Percentiles rank a stretch among this genome's conserved stretches.
Conservation (phyloP, 169 alveolate species). For the Amoebophrya sp. region DNA sequence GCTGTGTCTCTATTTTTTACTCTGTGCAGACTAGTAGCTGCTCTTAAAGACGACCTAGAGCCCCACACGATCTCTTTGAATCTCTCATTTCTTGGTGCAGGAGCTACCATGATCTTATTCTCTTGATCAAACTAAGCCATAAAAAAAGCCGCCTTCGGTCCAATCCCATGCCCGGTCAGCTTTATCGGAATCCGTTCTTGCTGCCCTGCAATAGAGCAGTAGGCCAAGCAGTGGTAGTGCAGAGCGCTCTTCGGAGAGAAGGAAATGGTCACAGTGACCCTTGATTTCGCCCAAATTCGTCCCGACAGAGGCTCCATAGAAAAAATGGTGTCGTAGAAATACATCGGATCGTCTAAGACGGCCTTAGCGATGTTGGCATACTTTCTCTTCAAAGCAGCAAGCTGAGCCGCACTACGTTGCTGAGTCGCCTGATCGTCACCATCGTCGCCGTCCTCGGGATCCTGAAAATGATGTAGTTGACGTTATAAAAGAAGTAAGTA, state of each 20-base stretch:
- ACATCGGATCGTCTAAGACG: conserved; percentile 44
- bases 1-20: no score
- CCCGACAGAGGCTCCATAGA: conserved; percentile 73
- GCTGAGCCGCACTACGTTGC: neutral
- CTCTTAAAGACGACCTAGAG: no score
- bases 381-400: neutral
- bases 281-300: conserved; percentile 64
- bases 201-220: conserved; percentile 64
- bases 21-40: no score
- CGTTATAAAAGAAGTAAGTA: no score
- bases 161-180: conserved; percentile 81
- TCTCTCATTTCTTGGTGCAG: no score
- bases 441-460: no score
- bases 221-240: conserved; percentile 76
- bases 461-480: no score
- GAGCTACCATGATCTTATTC: no score
- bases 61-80: no score
- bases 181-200: conserved; percentile 79
- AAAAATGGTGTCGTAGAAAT: conserved; percentile 43
- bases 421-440: no score
- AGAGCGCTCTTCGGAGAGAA: conserved; percentile 81
- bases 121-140: no score
- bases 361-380: conserved; percentile 24
- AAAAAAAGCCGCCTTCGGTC: conserved; percentile 82
- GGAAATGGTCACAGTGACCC: conserved; percentile 73